Evolutionary conservation across 129 eudicot species (phyloP).

Genomic region (carrot (Daucus carota)): DNA sequence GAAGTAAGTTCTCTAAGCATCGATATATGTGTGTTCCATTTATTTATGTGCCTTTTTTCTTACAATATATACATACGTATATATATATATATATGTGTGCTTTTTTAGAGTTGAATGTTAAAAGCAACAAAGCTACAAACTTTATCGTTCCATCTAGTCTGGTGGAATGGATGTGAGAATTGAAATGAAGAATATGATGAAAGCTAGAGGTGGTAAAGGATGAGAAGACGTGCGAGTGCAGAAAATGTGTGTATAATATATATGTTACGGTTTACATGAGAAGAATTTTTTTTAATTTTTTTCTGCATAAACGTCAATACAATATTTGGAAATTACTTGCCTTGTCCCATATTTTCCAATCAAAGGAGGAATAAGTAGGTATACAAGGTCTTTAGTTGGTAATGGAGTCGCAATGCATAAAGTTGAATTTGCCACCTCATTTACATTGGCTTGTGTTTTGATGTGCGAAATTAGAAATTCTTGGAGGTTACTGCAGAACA

Average conservation of each 20-base stretch:
- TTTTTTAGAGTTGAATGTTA: not conserved
- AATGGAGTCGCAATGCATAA: not conserved
- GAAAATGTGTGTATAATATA: not conserved
- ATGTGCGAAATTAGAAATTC: not conserved
- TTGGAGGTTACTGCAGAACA: not conserved
- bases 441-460: not conserved
- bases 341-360: not conserved
- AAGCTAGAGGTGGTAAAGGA: not conserved
- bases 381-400: not conserved
- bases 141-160: not conserved
- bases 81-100: too few relatives aligned
- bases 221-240: not conserved
- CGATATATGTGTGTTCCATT: not conserved
- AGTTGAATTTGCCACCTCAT: not conserved
- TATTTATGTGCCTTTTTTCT: not conserved
- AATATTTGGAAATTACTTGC: not conserved
- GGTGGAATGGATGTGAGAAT: not conserved
- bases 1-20: slow-evolving; percentile 46
- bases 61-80: not conserved
- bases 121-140: not conserved
- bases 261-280: not conserved
- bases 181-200: not conserved
- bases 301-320: not conserved
- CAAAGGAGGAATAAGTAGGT: not conserved
- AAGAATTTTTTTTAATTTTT: not conserved